Evolutionary conservation across 306 rosid genomes (phyloP).

Genomic region (Delonix regia): DNA sequence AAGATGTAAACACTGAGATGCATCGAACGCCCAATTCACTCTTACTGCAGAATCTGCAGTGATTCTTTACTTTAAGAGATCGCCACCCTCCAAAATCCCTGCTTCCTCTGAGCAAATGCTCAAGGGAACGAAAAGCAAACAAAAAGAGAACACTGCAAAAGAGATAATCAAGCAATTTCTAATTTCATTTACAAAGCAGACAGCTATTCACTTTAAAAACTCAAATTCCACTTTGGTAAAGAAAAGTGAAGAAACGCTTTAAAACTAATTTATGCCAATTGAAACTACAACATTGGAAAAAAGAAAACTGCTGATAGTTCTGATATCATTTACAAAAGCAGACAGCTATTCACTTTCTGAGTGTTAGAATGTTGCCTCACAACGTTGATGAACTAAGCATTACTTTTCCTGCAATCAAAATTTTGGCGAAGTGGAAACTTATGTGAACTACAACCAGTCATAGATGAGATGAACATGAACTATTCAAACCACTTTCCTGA

Average conservation of each 20-base stretch:
- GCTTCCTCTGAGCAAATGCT: neutral
- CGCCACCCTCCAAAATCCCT: neutral
- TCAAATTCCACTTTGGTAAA: too few relatives aligned
- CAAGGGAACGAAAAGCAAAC: neutral
- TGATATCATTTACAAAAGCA: too few relatives aligned
- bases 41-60: too few relatives aligned
- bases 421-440: neutral
- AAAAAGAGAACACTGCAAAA: neutral
- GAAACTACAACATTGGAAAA: too few relatives aligned
- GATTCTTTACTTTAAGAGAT: too few relatives aligned
- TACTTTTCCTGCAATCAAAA: slow-evolving; percentile 4
- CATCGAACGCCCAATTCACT: too few relatives aligned
- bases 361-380: slow-evolving; percentile 16
- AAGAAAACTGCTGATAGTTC: too few relatives aligned
- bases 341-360: slow-evolving; percentile 14
- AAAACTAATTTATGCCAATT: too few relatives aligned
- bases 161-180: neutral
- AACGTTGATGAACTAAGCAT: slow-evolving; percentile 26
- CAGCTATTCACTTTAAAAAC: neutral
- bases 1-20: too few relatives aligned
- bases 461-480: slow-evolving; percentile 20
- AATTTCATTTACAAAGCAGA: slow-evolving; percentile 23
- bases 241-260: too few relatives aligned
- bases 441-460: slow-evolving; percentile 15
- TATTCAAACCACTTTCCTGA: neutral